Percentiles rank a stretch among this genome's conserved stretches.
These are phyloP conservation scores for Xylaria telfairii DNA, from an alignment of 495 filamentous ascomycete species.

Conservation along the genomic window DNA sequence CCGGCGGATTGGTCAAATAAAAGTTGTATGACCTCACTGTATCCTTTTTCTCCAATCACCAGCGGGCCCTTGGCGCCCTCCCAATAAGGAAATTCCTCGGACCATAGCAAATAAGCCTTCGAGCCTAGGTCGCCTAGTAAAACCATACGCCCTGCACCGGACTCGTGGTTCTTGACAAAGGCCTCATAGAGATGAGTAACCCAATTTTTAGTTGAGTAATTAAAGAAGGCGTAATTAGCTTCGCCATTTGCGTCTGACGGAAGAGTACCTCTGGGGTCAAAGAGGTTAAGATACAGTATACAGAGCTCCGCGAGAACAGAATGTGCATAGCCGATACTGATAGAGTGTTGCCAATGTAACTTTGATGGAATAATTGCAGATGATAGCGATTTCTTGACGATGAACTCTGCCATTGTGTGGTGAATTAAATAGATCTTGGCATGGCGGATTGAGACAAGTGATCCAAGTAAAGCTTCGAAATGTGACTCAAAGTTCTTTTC, in stretches of 20 bases:
- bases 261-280: neutral
- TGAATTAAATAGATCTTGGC: constrained; percentile 48
- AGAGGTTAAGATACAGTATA: neutral
- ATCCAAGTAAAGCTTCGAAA: constrained; percentile 45
- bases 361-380: neutral
- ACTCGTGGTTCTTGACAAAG: neutral
- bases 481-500: constrained; percentile 30
- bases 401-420: constrained; percentile 49
- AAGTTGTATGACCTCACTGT: neutral
- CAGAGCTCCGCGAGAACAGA: neutral
- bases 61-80: neutral
- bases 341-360: neutral
- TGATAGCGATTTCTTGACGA: constrained; percentile 22
- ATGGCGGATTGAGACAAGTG: constrained; percentile 44
- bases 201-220: neutral
- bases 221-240: neutral
- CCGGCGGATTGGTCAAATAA: neutral
- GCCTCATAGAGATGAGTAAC: neutral
- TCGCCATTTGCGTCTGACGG: no score
- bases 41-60: neutral
- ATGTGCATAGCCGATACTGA: neutral
- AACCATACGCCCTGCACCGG: neutral
- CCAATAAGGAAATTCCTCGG: neutral
- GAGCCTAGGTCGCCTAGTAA: neutral
- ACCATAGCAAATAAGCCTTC: neutral